Percentiles rank a stretch among this genome's conserved stretches.
phyloP scores from a whole-genome alignment of 805 yeast genomes.

The Ogataea paradorogensis region DNA sequence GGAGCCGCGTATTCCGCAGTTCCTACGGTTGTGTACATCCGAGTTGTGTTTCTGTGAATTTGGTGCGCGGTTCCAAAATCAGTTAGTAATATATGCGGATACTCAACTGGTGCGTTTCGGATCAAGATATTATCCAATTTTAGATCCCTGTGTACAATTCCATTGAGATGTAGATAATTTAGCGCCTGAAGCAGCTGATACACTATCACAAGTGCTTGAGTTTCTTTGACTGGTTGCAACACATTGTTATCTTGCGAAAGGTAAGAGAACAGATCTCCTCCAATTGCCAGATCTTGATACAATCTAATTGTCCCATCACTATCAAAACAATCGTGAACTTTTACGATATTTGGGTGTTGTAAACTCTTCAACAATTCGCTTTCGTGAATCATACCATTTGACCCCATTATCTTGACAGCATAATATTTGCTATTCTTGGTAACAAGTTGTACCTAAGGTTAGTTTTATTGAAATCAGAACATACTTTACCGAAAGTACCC shows the following conservation, averaged over 20 bases:
- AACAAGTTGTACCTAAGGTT: conserved; percentile 33
- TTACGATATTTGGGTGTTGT: conserved; percentile 87
- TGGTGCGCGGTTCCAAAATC: conserved; percentile 57
- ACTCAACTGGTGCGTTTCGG: conserved; percentile 49
- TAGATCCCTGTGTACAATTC: conserved; percentile 64
- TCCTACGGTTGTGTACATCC: conserved; percentile 32
- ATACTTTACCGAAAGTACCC: conserved; percentile 60
- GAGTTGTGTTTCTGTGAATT: conserved; percentile 1
- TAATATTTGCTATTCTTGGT: conserved; percentile 31
- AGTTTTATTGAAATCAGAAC: not conserved
- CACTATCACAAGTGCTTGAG: conserved; percentile 50
- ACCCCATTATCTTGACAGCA: conserved; percentile 46
- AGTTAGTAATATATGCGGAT: conserved; percentile 54
- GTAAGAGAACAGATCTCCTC: conserved; percentile 93
- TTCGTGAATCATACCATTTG: conserved; percentile 29
- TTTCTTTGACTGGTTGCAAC: conserved; percentile 44
- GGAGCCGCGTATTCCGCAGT: conserved; percentile 76
- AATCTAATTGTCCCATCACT: conserved; percentile 81
- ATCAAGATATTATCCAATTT: conserved; percentile 67
- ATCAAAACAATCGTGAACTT: conserved; percentile 67
- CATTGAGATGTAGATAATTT: conserved; percentile 48
- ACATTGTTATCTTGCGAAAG: conserved; percentile 61
- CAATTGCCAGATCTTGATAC: conserved; percentile 91
- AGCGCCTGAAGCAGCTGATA: conserved; percentile 59
- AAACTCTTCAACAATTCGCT: conserved; percentile 55